Conservation (phyloP, 1,284 basidiomycete species). For the Paramarasmius palmivorus region DNA sequence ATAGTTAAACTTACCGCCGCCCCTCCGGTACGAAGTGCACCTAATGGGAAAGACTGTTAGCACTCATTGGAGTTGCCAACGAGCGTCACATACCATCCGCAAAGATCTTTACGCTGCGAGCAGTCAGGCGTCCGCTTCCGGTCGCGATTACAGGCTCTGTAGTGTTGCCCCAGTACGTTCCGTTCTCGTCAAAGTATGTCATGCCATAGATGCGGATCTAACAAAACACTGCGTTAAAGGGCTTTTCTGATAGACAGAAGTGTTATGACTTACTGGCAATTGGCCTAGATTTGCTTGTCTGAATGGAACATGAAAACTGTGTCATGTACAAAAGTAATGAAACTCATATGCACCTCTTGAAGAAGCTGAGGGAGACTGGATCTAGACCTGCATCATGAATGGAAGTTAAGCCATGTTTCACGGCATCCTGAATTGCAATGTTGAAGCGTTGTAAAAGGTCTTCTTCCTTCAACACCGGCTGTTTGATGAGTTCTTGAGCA, state of each 20-base stretch:
- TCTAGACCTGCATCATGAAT: conserved; percentile 84
- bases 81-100: conserved; percentile 61
- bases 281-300: conserved; percentile 62
- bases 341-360: conserved; percentile 50
- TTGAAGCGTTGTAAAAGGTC: conserved; percentile 67
- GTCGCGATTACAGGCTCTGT: conserved; percentile 57
- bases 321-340: conserved; percentile 3
- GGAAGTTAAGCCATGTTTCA: conserved; percentile 72
- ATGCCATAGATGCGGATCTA: conserved; percentile 76
- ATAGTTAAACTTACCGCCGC: conserved; percentile 65
- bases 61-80: conserved; percentile 7
- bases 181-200: conserved; percentile 68
- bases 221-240: conserved; percentile 8
- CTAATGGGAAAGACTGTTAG: conserved; percentile 38
- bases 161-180: conserved; percentile 77
- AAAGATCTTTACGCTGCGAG: conserved; percentile 88
- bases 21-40: conserved; percentile 87
- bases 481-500: conserved; percentile 64
- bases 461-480: conserved; percentile 64
- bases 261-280: conserved; percentile 54
- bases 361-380: conserved; percentile 72
- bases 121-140: conserved; percentile 62
- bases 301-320: conserved; percentile 13
- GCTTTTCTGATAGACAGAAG: conserved; percentile 1
- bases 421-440: conserved; percentile 65